These are phyloP conservation scores for Pilaira anomala DNA, from an alignment of 192 early-diverging fungal species.

Conservation along the genomic window DNA sequence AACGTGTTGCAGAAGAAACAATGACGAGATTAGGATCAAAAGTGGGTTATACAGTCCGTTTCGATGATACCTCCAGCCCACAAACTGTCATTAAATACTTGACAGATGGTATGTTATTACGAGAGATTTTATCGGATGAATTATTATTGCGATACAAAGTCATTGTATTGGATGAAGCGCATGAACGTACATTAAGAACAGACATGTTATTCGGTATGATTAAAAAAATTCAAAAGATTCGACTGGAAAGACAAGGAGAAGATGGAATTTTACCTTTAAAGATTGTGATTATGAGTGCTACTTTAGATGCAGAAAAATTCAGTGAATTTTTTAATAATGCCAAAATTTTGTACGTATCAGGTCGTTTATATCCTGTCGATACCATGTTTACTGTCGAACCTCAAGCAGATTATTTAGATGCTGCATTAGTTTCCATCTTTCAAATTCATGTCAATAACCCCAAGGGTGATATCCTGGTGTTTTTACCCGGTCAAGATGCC, in stretches of 20 bases:
- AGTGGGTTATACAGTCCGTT: conserved; percentile 91
- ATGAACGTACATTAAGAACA: conserved; percentile 95
- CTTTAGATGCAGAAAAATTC: conserved; percentile 91
- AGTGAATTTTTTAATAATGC: conserved; percentile 87
- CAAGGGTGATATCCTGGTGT: conserved; percentile 89
- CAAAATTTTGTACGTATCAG: conserved; percentile 82
- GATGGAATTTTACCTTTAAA: conserved; percentile 62
- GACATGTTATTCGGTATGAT: conserved; percentile 97
- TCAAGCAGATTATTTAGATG: conserved; percentile 91
- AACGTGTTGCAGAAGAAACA: conserved; percentile 78
- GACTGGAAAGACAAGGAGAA: conserved; percentile 45
- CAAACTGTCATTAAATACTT: conserved; percentile 88
- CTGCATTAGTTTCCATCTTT: conserved; percentile 78
- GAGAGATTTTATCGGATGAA: conserved; percentile 85
- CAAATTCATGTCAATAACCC: conserved; percentile 88
- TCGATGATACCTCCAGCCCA: conserved; percentile 83
- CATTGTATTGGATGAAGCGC: conserved; percentile 94
- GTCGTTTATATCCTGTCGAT: conserved; percentile 87
- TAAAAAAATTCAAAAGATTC: conserved; percentile 75
- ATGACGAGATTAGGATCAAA: conserved; percentile 60
- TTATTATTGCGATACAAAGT: conserved; percentile 75
- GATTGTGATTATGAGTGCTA: conserved; percentile 95
- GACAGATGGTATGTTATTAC: conserved; percentile 94
- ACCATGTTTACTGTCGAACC: conserved; percentile 73
- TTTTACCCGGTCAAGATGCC: conserved; percentile 90